These are phyloP conservation scores for Apiospora saccharicola DNA, from an alignment of 2,329 filamentous ascomycete genomes.

Conservation along the genomic window DNA sequence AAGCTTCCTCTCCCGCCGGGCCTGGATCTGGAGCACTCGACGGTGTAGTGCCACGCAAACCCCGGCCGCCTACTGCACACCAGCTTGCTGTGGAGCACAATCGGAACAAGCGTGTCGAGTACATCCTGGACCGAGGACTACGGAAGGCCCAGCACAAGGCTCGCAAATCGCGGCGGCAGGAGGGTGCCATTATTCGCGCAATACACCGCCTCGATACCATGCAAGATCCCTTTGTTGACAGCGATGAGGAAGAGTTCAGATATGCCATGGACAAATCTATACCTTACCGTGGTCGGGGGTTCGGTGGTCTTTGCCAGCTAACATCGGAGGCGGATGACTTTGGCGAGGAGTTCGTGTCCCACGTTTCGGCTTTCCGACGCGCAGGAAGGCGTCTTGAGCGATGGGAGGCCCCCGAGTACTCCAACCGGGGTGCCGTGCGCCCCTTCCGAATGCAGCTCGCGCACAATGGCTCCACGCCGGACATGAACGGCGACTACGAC, in stretches of 20 bases:
- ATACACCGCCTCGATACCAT: constrained; percentile 68
- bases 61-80: constrained; percentile 80
- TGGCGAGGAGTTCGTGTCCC: constrained; percentile 75
- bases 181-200: constrained; percentile 72
- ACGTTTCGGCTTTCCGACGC: constrained; percentile 71
- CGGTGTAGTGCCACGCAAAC: constrained; percentile 65
- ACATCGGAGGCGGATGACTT: constrained; percentile 73
- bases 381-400: constrained; percentile 70
- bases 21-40: constrained; percentile 58
- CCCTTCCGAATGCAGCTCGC: constrained; percentile 25
- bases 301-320: constrained; percentile 70
- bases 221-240: constrained; percentile 65
- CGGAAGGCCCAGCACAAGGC: constrained; percentile 70
- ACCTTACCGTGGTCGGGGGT: constrained; percentile 62
- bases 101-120: constrained; percentile 79
- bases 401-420: constrained; percentile 59
- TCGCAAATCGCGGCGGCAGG: constrained; percentile 66
- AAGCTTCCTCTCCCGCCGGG: constrained; percentile 66
- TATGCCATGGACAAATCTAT: constrained; percentile 42
- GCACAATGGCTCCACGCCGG: constrained; percentile 36
- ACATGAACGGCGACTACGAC: constrained; percentile 36
- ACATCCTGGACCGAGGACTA: constrained; percentile 79
- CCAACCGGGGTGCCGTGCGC: constrained; percentile 2
- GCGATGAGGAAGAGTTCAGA: constrained; percentile 63
- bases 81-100: constrained; percentile 84